phyloP scores from a whole-genome alignment of 345 rosid species.

The Dipteronia sinensis region DNA sequence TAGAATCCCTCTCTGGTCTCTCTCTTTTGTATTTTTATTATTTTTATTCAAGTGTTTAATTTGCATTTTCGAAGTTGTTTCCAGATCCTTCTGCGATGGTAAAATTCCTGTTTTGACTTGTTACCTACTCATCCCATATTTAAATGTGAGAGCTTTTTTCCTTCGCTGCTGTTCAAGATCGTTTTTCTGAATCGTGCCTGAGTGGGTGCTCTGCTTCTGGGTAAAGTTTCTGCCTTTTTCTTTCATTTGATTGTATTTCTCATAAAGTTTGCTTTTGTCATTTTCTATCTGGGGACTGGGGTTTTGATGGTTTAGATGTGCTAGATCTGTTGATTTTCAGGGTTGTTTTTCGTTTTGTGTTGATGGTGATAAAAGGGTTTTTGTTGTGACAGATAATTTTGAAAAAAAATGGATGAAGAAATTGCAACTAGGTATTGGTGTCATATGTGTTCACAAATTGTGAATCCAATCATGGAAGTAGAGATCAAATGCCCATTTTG shows the following conservation, averaged over 20 bases:
- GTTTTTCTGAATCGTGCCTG: not conserved
- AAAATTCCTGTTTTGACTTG: not conserved
- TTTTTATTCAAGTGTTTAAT: too few species aligned
- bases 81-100: constrained; percentile 26
- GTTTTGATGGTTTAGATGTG: not conserved
- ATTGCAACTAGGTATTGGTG: constrained; percentile 60
- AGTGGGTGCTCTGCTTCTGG: not conserved
- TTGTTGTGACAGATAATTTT: constrained; percentile 22
- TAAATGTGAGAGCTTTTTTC: not conserved
- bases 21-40: too few species aligned
- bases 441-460: constrained; percentile 67
- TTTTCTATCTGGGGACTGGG: not conserved
- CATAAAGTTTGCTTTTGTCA: not conserved
- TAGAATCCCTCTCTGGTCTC: not conserved
- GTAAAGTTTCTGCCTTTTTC: not conserved
- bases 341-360: not conserved
- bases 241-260: not conserved
- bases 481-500: constrained; percentile 92
- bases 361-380: not conserved
- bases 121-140: not conserved
- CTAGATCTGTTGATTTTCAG: not conserved
- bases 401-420: constrained; percentile 49
- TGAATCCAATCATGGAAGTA: constrained; percentile 62
- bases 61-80: not conserved
- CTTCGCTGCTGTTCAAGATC: not conserved